Percentiles rank a stretch among this genome's conserved stretches.
phyloP scores from a whole-genome alignment of 2,329 filamentous ascomycete genomes.

The Helminthosporium solani region DNA sequence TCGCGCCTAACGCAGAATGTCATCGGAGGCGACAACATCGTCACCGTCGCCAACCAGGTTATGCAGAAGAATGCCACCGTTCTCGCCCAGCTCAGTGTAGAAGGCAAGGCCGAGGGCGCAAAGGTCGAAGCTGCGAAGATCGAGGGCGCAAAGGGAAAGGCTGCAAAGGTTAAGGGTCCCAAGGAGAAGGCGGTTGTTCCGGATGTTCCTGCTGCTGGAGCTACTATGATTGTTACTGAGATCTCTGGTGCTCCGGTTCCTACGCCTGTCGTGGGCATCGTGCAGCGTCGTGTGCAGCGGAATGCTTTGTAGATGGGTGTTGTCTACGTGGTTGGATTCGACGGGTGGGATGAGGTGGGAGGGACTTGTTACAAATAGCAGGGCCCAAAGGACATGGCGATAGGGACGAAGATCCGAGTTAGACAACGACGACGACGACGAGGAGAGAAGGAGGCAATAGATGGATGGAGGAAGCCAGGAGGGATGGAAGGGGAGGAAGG shows the following conservation, averaged over 20 bases:
- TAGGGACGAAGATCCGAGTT: too few relatives aligned
- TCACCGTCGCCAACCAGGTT: not conserved
- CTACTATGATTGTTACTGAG: constrained; percentile 1
- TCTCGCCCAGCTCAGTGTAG: not conserved
- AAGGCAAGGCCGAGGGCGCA: not conserved
- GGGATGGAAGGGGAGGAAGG: too few relatives aligned
- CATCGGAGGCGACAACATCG: constrained; percentile 49
- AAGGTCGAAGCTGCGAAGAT: not conserved
- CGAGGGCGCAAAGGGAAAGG: not conserved
- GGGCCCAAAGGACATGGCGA: too few relatives aligned
- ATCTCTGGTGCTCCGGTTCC: constrained; percentile 2
- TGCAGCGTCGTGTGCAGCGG: not conserved
- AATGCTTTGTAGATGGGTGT: constrained; percentile 10
- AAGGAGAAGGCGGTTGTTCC: too few relatives aligned
- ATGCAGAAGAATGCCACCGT: not conserved
- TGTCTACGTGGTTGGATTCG: constrained; percentile 20
- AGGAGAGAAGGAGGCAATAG: too few relatives aligned
- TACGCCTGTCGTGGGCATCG: constrained; percentile 1
- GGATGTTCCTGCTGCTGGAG: not conserved
- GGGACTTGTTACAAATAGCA: too few relatives aligned
- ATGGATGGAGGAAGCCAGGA: too few relatives aligned
- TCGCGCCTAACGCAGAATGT: constrained; percentile 56
- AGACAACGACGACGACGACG: too few relatives aligned
- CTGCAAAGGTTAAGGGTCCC: too few relatives aligned
- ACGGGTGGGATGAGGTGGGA: too few relatives aligned